Percentiles rank a stretch among this genome's conserved stretches.
Conservation (phyloP, 768 basidiomycete genomes). For the Xerocomus potaroensis region DNA sequence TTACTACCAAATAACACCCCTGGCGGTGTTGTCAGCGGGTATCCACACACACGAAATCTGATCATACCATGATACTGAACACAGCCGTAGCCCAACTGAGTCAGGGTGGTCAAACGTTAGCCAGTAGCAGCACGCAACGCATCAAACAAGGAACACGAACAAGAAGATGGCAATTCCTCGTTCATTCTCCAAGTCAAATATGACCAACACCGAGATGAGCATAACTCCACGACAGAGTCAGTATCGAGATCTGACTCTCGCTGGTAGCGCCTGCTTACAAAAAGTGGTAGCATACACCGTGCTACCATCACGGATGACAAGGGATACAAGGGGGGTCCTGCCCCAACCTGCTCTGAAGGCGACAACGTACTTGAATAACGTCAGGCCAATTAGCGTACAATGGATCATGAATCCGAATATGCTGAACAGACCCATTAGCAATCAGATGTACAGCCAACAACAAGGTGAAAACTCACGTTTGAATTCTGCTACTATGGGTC, state of each 20-base stretch:
- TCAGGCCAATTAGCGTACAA: slow-evolving; percentile 14
- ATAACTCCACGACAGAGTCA: not conserved
- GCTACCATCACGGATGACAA: slow-evolving; percentile 16
- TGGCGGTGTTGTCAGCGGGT: no score
- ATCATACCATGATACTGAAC: no score
- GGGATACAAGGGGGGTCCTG: slow-evolving; percentile 17
- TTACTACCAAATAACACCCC: no score
- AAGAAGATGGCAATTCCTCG: not conserved
- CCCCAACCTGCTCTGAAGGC: slow-evolving; percentile 14
- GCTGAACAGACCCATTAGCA: not conserved
- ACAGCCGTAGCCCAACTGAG: no score
- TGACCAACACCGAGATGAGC: not conserved
- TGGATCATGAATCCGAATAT: slow-evolving; percentile 13
- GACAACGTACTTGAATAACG: slow-evolving; percentile 16
- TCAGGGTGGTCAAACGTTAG: no score
- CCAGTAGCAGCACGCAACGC: slow-evolving; percentile 1
- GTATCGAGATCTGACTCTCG: not conserved
- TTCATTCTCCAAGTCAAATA: not conserved
- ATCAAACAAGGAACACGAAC: not conserved
- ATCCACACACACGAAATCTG: no score
- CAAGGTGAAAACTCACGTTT: slow-evolving; percentile 6
- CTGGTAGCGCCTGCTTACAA: slow-evolving; percentile 7
- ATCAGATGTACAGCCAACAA: not conserved
- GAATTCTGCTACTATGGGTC: not conserved
- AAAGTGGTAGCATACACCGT: slow-evolving; percentile 4